phyloP scores from a whole-genome alignment of 805 yeast genomes.

The Saturnispora hagleri region DNA sequence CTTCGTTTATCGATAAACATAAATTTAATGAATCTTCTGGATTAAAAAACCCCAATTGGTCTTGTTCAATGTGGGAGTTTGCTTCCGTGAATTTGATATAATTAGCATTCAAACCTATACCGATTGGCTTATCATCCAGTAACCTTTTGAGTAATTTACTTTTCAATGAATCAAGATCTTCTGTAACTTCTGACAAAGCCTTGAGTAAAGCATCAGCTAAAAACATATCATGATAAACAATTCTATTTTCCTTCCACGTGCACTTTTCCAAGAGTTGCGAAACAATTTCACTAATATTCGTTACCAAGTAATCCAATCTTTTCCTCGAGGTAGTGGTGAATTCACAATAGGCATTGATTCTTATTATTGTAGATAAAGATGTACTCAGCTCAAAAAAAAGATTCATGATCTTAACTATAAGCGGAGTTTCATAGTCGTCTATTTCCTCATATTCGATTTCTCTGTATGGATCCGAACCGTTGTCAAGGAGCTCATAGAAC shows the following conservation, averaged over 20 bases:
- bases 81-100: conserved; percentile 6
- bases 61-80: conserved; percentile 1
- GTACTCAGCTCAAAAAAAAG: neutral
- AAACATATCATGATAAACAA: neutral
- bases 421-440: neutral
- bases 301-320: neutral
- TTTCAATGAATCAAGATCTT: neutral
- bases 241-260: neutral
- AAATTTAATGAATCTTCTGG: conserved; percentile 1
- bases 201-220: neutral
- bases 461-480: neutral
- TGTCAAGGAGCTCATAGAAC: neutral
- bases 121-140: neutral
- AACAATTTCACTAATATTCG: neutral
- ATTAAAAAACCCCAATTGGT: neutral
- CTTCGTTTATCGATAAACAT: conserved; percentile 1
- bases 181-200: neutral
- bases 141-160: neutral
- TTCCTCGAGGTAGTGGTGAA: neutral
- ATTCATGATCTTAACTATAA: neutral
- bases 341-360: neutral
- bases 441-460: neutral
- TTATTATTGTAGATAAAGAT: neutral
- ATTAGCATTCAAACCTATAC: conserved; percentile 1
- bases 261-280: neutral